Evolutionary conservation across 768 basidiomycete species (phyloP), one percentile per base, ranked within the genome.

Genomic region (Artomyces pyxidatus): DNA sequence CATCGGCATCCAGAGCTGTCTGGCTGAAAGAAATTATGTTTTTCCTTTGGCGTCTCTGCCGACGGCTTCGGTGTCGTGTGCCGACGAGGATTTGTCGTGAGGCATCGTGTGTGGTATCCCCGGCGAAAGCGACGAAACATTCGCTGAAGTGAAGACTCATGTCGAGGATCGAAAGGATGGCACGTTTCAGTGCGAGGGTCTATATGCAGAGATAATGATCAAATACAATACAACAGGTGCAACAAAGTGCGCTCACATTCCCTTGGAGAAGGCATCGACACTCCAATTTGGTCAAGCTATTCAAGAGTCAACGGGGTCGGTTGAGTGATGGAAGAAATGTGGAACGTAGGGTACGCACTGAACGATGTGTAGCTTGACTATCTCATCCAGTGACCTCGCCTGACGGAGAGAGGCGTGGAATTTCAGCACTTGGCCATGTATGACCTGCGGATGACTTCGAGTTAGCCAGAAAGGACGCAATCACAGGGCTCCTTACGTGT

Each of bases 61-160:
- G 78, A 29, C 78, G 77, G 58, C 80, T 83, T 23, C 80, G 76
- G 57, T 87, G 84, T 48, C 71, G 75, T 49, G 79, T 70, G 45
- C 67, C 17, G 74, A 80, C 29, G 70, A 73, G 40, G 69, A 72
- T 21, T 70, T 75, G 56, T 70, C 70, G 60, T 4, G 68, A 70
- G 32, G 69, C 65, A 49, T 84, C 84, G 46, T 76, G 78, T 1
- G 79, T 82, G 2, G 74, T 74, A 52, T 83, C 75, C 2, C 81
- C 81, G 12, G 75, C 74, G 57, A 80, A 79, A 0, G 78, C 65
- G 19, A 75, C 65, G 57, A 88, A 85, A 45, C 76, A 68, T 40
- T 79, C 74, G 51, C 75, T 77, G 63, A 90, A 90, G 56, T 80
- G 76, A 4, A 90, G 66, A 30, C 77, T 74, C 71, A 88, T 80